Evolutionary conservation across 345 rosid genomes (phyloP).

Genomic region (Heritiera littoralis): DNA sequence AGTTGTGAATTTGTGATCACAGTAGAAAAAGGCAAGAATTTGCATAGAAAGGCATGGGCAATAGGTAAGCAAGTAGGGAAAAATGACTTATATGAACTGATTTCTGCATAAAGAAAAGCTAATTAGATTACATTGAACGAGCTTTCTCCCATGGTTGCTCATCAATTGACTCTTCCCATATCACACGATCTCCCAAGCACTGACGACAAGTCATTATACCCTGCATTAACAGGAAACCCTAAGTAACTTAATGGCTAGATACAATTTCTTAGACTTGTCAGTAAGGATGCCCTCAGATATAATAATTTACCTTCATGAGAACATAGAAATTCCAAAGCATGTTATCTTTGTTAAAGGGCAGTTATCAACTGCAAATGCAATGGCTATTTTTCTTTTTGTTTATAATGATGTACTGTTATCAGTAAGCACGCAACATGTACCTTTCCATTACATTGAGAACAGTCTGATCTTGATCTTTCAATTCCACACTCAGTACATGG

Average conservation of each 20-base stretch:
- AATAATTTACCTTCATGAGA: not conserved
- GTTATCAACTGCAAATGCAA: not conserved
- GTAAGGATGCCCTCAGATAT: not conserved
- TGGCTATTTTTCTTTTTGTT: not conserved
- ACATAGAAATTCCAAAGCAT: slow-evolving; percentile 5
- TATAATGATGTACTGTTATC: not conserved
- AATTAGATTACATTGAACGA: slow-evolving; percentile 60
- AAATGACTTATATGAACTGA: not conserved
- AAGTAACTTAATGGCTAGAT: not conserved
- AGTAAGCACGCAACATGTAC: slow-evolving; percentile 29
- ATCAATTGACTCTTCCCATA: slow-evolving; percentile 95
- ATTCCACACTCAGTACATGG: slow-evolving; percentile 85
- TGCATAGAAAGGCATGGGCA: not conserved
- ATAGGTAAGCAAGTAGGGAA: not conserved
- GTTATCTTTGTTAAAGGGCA: not conserved
- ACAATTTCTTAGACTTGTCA: not conserved
- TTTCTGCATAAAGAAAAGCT: slow-evolving; percentile 1
- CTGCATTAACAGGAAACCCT: slow-evolving; percentile 34
- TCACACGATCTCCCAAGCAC: slow-evolving; percentile 88
- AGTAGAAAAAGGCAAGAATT: not conserved
- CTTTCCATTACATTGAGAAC: slow-evolving; percentile 82
- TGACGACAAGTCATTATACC: slow-evolving; percentile 76
- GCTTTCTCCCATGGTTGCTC: slow-evolving; percentile 98
- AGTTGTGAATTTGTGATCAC: not conserved
- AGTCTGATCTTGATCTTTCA: slow-evolving; percentile 68